A percentile compares a stretch with the other conserved stretches of the same genome.
Evolutionary conservation across 2,329 filamentous ascomycete species (phyloP).

Genomic region (Clarireedia sp.): DNA sequence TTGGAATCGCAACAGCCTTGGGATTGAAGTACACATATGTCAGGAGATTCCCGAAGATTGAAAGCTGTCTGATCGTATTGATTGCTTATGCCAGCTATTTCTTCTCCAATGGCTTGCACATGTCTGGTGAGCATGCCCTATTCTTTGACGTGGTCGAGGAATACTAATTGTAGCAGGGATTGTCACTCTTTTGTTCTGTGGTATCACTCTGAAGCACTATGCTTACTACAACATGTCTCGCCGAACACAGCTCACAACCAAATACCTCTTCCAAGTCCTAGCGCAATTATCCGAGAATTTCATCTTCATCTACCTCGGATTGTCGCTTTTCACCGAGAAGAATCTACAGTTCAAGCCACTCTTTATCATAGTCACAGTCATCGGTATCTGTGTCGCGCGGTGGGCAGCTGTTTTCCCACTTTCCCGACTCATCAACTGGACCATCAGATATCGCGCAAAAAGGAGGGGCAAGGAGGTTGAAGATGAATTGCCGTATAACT

Average conservation of each 20-base stretch:
- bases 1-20: slow-evolving; percentile 81
- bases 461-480: slow-evolving; percentile 67
- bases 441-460: slow-evolving; percentile 77
- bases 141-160: background rate
- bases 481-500: slow-evolving; percentile 87
- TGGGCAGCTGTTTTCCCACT: slow-evolving; percentile 95
- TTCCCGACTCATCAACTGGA: slow-evolving; percentile 82
- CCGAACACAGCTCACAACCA: slow-evolving; percentile 92
- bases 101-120: slow-evolving; percentile 89
- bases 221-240: slow-evolving; percentile 99
- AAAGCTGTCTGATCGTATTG: slow-evolving; percentile 88
- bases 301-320: slow-evolving; percentile 96
- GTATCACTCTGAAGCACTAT: slow-evolving; percentile 97
- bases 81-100: slow-evolving; percentile 97
- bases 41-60: slow-evolving; percentile 86
- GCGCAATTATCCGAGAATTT: slow-evolving; percentile 97
- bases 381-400: slow-evolving; percentile 84
- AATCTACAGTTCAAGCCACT: slow-evolving; percentile 86
- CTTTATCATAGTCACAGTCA: slow-evolving; percentile 85
- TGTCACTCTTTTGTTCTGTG: slow-evolving; percentile 92
- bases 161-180: slow-evolving; percentile 41
- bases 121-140: slow-evolving; percentile 67
- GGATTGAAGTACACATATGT: slow-evolving; percentile 93
- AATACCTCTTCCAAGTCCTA: slow-evolving; percentile 92
- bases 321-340: slow-evolving; percentile 88